Evolutionary conservation across 768 basidiomycete species (phyloP).

Genomic region (Lactarius indigo): DNA sequence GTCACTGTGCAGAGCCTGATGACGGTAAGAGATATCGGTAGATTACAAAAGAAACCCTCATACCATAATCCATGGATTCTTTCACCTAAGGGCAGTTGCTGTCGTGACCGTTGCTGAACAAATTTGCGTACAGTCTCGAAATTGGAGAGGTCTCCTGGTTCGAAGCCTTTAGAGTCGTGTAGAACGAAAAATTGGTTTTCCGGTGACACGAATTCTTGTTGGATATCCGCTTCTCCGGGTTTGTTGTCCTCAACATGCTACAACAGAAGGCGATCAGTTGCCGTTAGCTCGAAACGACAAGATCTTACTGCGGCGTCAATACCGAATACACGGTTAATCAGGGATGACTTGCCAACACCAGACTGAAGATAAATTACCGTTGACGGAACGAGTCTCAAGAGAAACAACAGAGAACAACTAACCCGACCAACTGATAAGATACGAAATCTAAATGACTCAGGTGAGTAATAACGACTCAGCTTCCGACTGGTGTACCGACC

Average conservation of each 20-base stretch:
- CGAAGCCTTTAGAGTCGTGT: background rate
- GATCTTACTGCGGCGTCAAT: background rate
- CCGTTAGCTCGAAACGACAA: background rate
- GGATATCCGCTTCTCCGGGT: background rate
- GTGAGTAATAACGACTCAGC: background rate
- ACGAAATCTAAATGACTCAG: background rate
- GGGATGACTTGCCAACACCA: background rate
- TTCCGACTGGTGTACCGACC: background rate
- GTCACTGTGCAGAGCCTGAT: constrained; percentile 4
- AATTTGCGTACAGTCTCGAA: background rate
- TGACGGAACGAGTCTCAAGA: background rate
- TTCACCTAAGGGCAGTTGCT: background rate
- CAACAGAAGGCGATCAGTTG: background rate
- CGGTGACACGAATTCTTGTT: background rate
- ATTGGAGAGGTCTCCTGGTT: background rate
- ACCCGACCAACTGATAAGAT: background rate
- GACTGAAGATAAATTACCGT: background rate
- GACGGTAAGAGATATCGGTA: background rate
- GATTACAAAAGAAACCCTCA: background rate
- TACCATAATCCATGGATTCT: background rate
- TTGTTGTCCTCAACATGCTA: background rate
- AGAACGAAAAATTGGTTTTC: background rate
- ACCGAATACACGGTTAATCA: background rate
- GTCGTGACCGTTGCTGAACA: background rate
- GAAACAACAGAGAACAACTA: background rate